Evolutionary conservation across 148 eudicot genomes (phyloP).

Genomic region (Dysphania ambrosioides): DNA sequence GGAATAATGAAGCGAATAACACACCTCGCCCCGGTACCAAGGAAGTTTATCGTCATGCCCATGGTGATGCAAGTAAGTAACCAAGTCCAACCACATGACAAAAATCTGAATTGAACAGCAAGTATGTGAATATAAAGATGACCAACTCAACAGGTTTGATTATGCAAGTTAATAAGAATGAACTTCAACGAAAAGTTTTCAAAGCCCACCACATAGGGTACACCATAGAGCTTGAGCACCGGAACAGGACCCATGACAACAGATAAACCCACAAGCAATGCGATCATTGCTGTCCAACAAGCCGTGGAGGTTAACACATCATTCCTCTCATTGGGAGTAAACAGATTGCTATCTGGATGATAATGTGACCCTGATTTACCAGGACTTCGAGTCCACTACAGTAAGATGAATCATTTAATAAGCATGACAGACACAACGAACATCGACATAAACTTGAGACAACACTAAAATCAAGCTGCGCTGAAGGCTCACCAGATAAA

Average conservation of each 20-base stretch:
- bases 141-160: neutral
- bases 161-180: neutral
- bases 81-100: constrained; percentile 81
- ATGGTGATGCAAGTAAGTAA: constrained; percentile 83
- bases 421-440: neutral
- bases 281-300: constrained; percentile 75
- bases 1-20: neutral
- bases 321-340: constrained; percentile 46
- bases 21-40: constrained; percentile 85
- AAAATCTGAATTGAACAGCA: constrained; percentile 40
- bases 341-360: constrained; percentile 57
- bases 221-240: constrained; percentile 65
- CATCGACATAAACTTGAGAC: neutral
- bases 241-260: constrained; percentile 70
- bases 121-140: neutral
- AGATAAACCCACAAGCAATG: constrained; percentile 49
- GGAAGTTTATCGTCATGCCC: constrained; percentile 80
- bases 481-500: constrained; percentile 56
- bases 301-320: constrained; percentile 62
- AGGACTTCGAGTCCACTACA: constrained; percentile 64
- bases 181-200: neutral
- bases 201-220: constrained; percentile 59
- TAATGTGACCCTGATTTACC: constrained; percentile 72
- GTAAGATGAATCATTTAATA: neutral
- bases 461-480: neutral